These are phyloP conservation scores for Aspergillus pseudonomiae DNA, from an alignment of 2,329 filamentous ascomycete genomes.

Conservation along the genomic window DNA sequence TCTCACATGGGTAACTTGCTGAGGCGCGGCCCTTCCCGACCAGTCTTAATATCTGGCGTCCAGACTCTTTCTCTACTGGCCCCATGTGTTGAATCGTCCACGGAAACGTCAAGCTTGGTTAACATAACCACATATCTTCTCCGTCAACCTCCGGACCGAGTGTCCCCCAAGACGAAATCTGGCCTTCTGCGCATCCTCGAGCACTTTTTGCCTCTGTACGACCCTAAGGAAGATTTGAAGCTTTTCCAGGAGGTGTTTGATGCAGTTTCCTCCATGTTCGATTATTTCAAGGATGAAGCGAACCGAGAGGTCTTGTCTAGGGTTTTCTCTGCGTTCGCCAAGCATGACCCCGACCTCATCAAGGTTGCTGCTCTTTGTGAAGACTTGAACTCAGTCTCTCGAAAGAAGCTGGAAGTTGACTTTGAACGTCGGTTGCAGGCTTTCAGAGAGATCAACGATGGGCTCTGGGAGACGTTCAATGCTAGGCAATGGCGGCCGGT, in stretches of 20 bases:
- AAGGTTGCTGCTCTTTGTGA: constrained; percentile 71
- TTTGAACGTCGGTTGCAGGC: constrained; percentile 80
- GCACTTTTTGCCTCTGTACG: constrained; percentile 72
- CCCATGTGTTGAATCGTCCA: constrained; percentile 65
- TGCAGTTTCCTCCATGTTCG: constrained; percentile 79
- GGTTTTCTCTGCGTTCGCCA: constrained; percentile 72
- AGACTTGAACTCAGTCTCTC: constrained; percentile 78
- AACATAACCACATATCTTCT: constrained; percentile 80
- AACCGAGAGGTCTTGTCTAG: constrained; percentile 75
- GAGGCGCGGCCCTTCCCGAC: constrained; percentile 65
- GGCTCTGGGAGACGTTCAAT: constrained; percentile 62
- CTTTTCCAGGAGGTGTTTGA: constrained; percentile 70
- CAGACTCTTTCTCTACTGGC: constrained; percentile 77
- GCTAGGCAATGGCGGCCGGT: constrained; percentile 82
- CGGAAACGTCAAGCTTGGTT: constrained; percentile 72
- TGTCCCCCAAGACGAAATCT: constrained; percentile 81
- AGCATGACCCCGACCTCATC: constrained; percentile 61
- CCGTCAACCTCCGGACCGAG: constrained; percentile 78
- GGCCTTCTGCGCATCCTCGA: constrained; percentile 78
- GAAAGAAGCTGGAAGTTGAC: constrained; percentile 76
- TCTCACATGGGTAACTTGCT: constrained; percentile 54
- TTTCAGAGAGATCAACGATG: constrained; percentile 71
- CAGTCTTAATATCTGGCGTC: constrained; percentile 77
- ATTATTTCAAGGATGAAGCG: constrained; percentile 81
- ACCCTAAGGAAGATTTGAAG: constrained; percentile 57